A percentile compares a stretch with the other conserved stretches of the same genome.
phyloP scores from a whole-genome alignment of 192 early-diverging fungal species.

The Coemansia sp. region DNA sequence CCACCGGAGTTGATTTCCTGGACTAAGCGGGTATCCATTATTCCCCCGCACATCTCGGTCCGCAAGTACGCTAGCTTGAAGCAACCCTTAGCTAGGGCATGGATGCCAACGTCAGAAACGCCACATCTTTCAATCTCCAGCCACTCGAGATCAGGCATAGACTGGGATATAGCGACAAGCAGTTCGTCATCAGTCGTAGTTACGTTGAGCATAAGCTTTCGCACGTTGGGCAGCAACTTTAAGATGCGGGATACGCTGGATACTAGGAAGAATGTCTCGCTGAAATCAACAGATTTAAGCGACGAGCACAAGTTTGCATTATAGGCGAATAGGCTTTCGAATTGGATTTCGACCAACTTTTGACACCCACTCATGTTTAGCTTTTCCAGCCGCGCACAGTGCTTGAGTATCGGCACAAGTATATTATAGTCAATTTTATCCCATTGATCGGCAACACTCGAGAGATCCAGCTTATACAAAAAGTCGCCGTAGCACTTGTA shows the following conservation, averaged over 20 bases:
- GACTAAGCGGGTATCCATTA: not conserved
- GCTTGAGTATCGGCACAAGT: conserved; percentile 9
- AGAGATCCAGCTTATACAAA: conserved; percentile 17
- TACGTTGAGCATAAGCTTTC: not conserved
- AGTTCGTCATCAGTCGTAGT: not conserved
- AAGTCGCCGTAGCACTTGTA: conserved; percentile 18
- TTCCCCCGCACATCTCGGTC: not conserved
- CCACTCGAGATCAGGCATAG: not conserved
- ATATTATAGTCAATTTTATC: conserved; percentile 16
- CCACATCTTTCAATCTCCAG: not conserved
- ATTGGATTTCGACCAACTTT: not conserved
- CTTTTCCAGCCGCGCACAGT: not conserved
- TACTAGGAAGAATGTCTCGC: conserved; percentile 6
- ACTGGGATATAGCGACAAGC: not conserved
- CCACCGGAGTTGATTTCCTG: not conserved
- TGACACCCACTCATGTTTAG: conserved; percentile 23
- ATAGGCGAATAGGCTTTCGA: not conserved
- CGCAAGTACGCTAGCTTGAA: not conserved
- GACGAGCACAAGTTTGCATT: conserved; percentile 15
- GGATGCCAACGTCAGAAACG: not conserved
- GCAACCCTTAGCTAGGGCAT: not conserved
- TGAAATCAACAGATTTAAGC: conserved; percentile 4
- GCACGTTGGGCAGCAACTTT: not conserved
- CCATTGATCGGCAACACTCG: conserved; percentile 23
- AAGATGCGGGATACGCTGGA: not conserved